These are phyloP conservation scores for Schizophyllum amplum DNA, from an alignment of 1,284 basidiomycete genomes.

Conservation along the genomic window DNA sequence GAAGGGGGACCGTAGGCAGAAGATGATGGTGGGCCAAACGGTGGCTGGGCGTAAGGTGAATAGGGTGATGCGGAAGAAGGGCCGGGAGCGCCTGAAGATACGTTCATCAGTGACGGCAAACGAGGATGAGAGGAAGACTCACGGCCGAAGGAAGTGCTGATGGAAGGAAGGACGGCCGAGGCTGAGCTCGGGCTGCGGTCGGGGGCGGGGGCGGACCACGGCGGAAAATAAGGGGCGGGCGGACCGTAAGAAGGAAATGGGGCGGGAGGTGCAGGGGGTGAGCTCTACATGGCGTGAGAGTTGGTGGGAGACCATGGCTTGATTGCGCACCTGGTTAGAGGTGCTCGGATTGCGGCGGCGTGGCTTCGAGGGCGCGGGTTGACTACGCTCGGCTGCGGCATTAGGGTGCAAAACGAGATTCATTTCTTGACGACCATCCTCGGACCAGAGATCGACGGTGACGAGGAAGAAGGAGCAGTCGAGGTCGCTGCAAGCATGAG, in stretches of 20 bases:
- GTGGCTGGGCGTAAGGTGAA: background rate
- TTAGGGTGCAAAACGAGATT: conserved; percentile 84
- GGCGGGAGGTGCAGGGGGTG: conserved; percentile 31
- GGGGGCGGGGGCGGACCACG: conserved; percentile 7
- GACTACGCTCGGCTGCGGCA: conserved; percentile 61
- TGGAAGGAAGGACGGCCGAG: background rate
- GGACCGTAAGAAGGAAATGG: conserved; percentile 16
- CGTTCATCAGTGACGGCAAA: background rate
- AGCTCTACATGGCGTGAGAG: background rate
- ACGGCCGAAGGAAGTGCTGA: background rate
- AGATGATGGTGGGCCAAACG: background rate
- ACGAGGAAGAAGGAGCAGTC: conserved; percentile 83
- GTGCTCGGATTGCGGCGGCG: conserved; percentile 23
- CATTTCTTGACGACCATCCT: conserved; percentile 71
- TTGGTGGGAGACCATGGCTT: no score
- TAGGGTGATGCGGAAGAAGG: background rate
- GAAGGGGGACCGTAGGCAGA: background rate
- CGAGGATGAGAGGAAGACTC: background rate
- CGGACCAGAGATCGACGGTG: conserved; percentile 84
- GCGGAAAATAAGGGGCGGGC: conserved; percentile 10
- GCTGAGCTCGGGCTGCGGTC: conserved; percentile 6
- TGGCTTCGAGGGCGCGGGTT: conserved; percentile 44
- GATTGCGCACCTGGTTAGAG: background rate
- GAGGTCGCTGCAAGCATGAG: conserved; percentile 50
- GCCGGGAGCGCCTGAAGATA: background rate